Evolutionary conservation across 768 basidiomycete species (phyloP), one percentile per base, ranked within the genome.

Genomic region (Favolaschia claudopus): DNA sequence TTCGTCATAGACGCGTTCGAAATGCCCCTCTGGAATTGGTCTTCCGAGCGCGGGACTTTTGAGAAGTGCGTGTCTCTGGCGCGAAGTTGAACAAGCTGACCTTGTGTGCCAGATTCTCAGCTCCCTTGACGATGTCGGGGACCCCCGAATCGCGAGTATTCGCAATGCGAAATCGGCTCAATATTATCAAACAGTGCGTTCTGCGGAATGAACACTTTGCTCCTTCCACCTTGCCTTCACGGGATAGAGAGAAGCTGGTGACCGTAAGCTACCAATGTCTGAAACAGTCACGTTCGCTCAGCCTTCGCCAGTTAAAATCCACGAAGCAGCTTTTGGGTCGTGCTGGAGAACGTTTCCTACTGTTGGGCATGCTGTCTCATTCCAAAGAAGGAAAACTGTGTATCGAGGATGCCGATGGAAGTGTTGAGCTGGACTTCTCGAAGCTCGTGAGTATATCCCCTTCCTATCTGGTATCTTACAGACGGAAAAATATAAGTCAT

Each of bases 151-250:
- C 92, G 8, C 85, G 94, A 60, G 86, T 95, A 32, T 76, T 81
- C 27, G 90, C 93, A 40, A 79, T 93, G 25, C 85, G 96, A 31
- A 92, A 99, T 71, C 79, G 96, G 46, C 81, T 96, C 62, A 86
- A 93, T 70, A 87, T 99, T 47, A 94, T 99, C 67, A 92, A 89
- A 71, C 96, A 99, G 76, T 91, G 93, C 67, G 87, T 99, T 27
- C 78, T 98, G 34, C 82, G 97, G 36, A 99, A 98, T 69, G 97
- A 99, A 70, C 95, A 99, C 72, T 99, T 99, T 75, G 94, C 94
- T 2, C 96, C 97, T 3, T 96, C 96, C 7, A 95, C 95, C 0
- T 75, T 99, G 34, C 92, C 95, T 37, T 95, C 94, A 15, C 85
- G 88, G 49, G 93, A 99, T 74, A 79, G 95, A 57, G 89, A 90